A percentile compares a stretch with the other conserved stretches of the same genome.
These are phyloP conservation scores for Rhodotorula taiwanensis DNA, from an alignment of 768 basidiomycete species.

Conservation along the genomic window DNA sequence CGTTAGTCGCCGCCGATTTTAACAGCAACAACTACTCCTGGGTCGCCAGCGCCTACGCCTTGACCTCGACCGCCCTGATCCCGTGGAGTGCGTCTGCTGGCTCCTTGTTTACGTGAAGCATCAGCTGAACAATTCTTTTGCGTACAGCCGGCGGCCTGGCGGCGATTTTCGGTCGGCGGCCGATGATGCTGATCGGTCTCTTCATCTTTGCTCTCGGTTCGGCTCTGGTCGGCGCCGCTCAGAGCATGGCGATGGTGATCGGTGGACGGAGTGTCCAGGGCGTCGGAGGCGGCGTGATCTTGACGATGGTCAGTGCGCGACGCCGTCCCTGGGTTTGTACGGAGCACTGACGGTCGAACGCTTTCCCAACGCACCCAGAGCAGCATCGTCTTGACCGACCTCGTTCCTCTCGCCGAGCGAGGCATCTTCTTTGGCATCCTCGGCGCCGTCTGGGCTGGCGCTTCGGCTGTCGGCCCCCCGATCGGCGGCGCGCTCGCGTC, in stretches of 20 bases:
- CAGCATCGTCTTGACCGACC: slow-evolving; percentile 40
- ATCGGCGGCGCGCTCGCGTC: slow-evolving; percentile 36
- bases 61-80: slow-evolving; percentile 49
- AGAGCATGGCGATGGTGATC: slow-evolving; percentile 49
- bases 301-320: slow-evolving; percentile 21
- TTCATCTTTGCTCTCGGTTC: slow-evolving; percentile 46
- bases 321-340: too few species aligned
- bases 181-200: slow-evolving; percentile 36
- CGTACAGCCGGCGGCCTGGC: slow-evolving; percentile 46
- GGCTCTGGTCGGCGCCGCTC: slow-evolving; percentile 49
- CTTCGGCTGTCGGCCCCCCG: slow-evolving; percentile 43
- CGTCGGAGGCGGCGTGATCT: slow-evolving; percentile 35
- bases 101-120: slow-evolving; percentile 6
- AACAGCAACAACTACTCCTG: slow-evolving; percentile 46
- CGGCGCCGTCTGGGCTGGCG: slow-evolving; percentile 44
- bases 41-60: slow-evolving; percentile 50
- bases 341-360: too few species aligned
- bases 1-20: slow-evolving; percentile 43
- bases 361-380: slow-evolving; percentile 36
- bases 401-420: slow-evolving; percentile 51
- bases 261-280: slow-evolving; percentile 45
- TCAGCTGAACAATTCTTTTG: slow-evolving; percentile 12
- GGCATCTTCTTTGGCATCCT: slow-evolving; percentile 42
- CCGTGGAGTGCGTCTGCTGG: slow-evolving; percentile 43
- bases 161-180: slow-evolving; percentile 43